Evolutionary conservation across 2,329 filamentous ascomycete species (phyloP), one percentile per base, ranked within the genome.

Genomic region (Orbilia oligospora): DNA sequence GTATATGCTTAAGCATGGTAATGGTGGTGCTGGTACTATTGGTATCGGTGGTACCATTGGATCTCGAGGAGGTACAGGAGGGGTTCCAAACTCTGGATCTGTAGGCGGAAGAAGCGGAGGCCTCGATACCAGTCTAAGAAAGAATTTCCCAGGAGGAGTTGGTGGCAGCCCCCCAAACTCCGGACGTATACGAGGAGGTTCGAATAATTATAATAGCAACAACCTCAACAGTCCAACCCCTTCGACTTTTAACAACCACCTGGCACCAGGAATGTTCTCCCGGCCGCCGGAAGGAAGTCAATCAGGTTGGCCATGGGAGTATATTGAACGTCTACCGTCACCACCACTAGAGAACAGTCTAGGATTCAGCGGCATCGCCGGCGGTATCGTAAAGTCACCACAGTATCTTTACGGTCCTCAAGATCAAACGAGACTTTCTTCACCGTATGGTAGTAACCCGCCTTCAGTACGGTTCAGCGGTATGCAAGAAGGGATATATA

Each of bases 71-170:
- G 48, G 48, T n/a, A n/a, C n/a, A 16, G 48, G 48, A 6, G n/a
- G 44, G 24, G 27, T 27, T 16, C 18, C 46, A 24, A 20, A 44
- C 16, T 24, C 46, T 24, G 49, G 22, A 10, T 38, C 36, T 38
- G 24, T 16, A 18, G 20, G 33, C 3, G 16, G 30, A 3, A 27
- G 27, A 14, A 16, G 53, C 6, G 12, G 20, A 24, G 48, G 30
- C 1, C 8, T 55, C 1, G 55, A 75, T 16, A 75, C 64, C 3
- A 75, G 71, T 30, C 49, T 75, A 30, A 14, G 51, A 46, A 63
- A 46, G 53, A 22, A 53, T 16, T 48, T 75, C 5, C 33, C 30
- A 1, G 51, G 64, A 3, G 20, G 51, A 5, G 3, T 18, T 0
- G 44, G 8, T n/a, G n/a, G n/a, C n/a, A n/a, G n/a, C n/a, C 30